A percentile compares a stretch with the other conserved stretches of the same genome.
phyloP scores from a whole-genome alignment of 768 basidiomycete genomes.

The Lactarius sp. region DNA sequence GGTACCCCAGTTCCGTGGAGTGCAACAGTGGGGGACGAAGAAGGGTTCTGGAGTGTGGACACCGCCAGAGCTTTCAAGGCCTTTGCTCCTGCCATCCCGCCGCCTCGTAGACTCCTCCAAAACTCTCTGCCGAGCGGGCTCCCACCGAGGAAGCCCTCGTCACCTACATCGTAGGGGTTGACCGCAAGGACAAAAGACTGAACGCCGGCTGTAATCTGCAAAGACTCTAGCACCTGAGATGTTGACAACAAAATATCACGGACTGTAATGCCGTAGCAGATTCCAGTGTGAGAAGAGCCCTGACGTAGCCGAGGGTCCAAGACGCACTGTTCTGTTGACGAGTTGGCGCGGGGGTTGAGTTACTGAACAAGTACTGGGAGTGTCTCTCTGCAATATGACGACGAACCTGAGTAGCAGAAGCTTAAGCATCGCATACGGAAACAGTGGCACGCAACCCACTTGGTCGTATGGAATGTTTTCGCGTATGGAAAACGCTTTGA shows the following conservation, averaged over 20 bases:
- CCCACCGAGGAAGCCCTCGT: constrained; percentile 60
- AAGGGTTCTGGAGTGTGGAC: neutral
- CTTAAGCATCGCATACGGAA: neutral
- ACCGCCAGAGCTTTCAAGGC: constrained; percentile 43
- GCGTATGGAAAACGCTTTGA: constrained; percentile 55
- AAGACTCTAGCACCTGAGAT: constrained; percentile 51
- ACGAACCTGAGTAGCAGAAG: constrained; percentile 39
- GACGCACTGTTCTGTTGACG: constrained; percentile 25
- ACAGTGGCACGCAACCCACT: constrained; percentile 34
- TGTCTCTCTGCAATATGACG: constrained; percentile 61
- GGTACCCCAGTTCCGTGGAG: constrained; percentile 2
- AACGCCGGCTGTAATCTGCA: constrained; percentile 45
- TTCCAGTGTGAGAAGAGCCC: neutral
- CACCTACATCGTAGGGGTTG: constrained; percentile 43
- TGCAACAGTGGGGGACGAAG: neutral
- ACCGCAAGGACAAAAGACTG: constrained; percentile 62
- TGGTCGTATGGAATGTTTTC: constrained; percentile 57
- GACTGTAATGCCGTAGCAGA: constrained; percentile 34
- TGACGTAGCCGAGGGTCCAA: neutral
- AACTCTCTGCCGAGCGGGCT: constrained; percentile 57
- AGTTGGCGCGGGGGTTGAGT: constrained; percentile 2
- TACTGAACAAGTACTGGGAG: constrained; percentile 48
- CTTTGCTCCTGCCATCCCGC: constrained; percentile 53
- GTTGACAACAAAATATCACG: constrained; percentile 43
- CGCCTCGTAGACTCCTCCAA: constrained; percentile 56